Evolutionary conservation across 2,329 filamentous ascomycete genomes (phyloP), one percentile per base, ranked within the genome.

Genomic region (Neospermospora avenae): DNA sequence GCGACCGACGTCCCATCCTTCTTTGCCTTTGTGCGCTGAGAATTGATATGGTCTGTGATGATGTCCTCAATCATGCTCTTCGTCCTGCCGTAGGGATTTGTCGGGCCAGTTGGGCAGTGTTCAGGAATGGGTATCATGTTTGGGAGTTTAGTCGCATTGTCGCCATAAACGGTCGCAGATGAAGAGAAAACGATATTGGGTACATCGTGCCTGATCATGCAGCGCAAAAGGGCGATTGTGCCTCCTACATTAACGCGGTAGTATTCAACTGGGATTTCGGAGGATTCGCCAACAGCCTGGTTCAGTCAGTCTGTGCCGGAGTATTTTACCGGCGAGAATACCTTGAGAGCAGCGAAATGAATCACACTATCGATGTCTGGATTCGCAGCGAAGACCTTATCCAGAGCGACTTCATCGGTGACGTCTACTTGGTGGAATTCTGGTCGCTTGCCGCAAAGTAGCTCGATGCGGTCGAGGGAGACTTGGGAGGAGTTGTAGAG

Each of bases 41-140:
- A 90, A 61, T 90, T 88, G 76, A 98, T 84, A 71, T 91, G 86
- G 77, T 99, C 95, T 68, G 88, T 92, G 75, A 99, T 97, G 76
- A 96, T 87, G 67, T 81, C 84, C 81, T 99, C 95, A 65, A 96
- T 92, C 68, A 88, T 90, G 71, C 90, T 88, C 81, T 99, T 99
- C 66, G 95, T 99, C 77, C 91, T 91, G 65, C 95, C 96, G 77
- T 99, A 99, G 25, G 93, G 92, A 82, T 98, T 99, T 68, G 95
- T 99, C 14, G 95, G 91, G 55, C 92, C 93, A 65, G 96, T 91
- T 62, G 96, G 95, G 83, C 95, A 99, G 77, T 90, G 82, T 80
- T 99, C 95, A 55, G 95, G 95, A 72, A 99, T 99, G 66, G 95
- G 95, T 67, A 99, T 99, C 95, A 99, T 99, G 82, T 96, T 89